phyloP scores from a whole-genome alignment of 1,284 basidiomycete species.

The Melampsora larici-populina region DNA sequence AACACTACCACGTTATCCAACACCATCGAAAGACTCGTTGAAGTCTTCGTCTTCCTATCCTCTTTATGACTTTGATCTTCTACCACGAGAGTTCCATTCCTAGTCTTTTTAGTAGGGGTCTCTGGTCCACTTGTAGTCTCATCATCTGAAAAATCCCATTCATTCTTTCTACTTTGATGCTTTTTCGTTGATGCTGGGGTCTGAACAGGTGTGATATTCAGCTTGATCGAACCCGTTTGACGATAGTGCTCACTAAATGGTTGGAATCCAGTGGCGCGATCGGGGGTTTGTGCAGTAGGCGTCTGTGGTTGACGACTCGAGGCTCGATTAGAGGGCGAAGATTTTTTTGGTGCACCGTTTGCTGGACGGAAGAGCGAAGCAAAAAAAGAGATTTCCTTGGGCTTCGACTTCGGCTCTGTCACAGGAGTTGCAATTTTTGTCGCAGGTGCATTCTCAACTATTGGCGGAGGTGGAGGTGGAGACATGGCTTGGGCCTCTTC shows the following conservation, averaged over 20 bases:
- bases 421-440: constrained; percentile 31
- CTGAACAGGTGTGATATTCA: constrained; percentile 54
- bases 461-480: neutral
- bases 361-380: constrained; percentile 17
- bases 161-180: neutral
- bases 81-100: constrained; percentile 14
- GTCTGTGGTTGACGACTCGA: constrained; percentile 71
- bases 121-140: constrained; percentile 21
- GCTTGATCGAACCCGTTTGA: constrained; percentile 44
- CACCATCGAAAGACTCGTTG: constrained; percentile 72
- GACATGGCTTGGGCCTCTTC: constrained; percentile 4
- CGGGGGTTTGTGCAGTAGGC: neutral
- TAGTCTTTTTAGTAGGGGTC: constrained; percentile 44
- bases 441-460: too few species aligned
- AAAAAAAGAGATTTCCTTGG: constrained; percentile 39
- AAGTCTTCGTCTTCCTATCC: constrained; percentile 50
- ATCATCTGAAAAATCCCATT: constrained; percentile 30
- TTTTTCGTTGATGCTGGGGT: constrained; percentile 30
- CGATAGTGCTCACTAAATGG: constrained; percentile 35
- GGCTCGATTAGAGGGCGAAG: constrained; percentile 59
- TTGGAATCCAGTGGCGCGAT: constrained; percentile 2
- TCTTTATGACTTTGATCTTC: constrained; percentile 41
- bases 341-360: constrained; percentile 41
- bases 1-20: constrained; percentile 93
- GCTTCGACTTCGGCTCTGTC: constrained; percentile 35